Base-by-base conservation (phyloP, 2,329 filamentous ascomycete species). In the Calonectria hongkongensis region DNA sequence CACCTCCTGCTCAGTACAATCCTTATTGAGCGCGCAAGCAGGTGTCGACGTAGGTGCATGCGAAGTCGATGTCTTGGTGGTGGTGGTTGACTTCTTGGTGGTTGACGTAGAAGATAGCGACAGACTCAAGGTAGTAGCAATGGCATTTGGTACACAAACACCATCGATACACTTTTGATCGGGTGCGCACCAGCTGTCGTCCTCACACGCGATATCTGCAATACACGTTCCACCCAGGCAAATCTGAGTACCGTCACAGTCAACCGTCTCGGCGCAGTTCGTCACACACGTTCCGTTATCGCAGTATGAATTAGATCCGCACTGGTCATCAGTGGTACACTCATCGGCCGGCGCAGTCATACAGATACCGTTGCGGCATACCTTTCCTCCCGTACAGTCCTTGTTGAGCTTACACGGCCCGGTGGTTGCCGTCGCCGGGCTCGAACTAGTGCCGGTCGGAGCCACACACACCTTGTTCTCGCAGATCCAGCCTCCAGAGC, bases 1-100 rank as follows among this genome's bases (percentile, higher is more conserved):
- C 36, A 66, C 39, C 43, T 16, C 4, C 8, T 13, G 28, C 15
- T n/a, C 43, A 3, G 41, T 36, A 27, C 68, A 71, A 15, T 71
- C 68, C 4, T 13, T 13, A 25, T 66, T 50, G 30, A 56, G n/a
- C 1, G 12, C 9, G 30, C 54, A 58, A 33, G n/a, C 54, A 16
- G 54, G 54, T 8, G 30, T 39, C 54, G 54, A 58, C 16, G 54
- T 25, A 10, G 43, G 2, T 9, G 33, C 10, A 12, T 12, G 6
- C 12, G 33, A 36, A 12, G 33, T 8, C 15, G 41, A n/a, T 6
- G 41, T 43, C 41, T 43, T n/a, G 39, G 10, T 41, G 13, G 12
- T 41, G 15, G 15, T n/a, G 41, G 41, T n/a, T 5, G 18, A 4
- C 3, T 3, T 15, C 15, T n/a, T 43, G 3, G 18, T 43, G 16